Evolutionary conservation across 352 stramenopile genomes (phyloP).

Genomic region (Phytophthora cryptogea): DNA sequence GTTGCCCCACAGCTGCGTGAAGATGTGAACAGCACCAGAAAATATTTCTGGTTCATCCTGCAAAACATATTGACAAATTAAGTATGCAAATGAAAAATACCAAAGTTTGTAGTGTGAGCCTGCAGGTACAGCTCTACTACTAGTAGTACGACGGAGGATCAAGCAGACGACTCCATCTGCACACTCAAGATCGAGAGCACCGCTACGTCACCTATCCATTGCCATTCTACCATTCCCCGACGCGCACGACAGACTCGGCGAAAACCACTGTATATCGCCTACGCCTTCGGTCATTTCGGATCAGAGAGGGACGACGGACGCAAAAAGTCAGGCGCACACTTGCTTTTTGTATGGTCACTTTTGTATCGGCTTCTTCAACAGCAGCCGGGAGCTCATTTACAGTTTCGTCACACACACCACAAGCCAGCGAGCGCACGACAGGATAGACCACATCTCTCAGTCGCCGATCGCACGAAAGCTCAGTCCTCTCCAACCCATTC

Average conservation of each 20-base stretch:
- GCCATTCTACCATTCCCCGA: no score
- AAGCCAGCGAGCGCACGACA: background rate
- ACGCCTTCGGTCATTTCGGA: background rate
- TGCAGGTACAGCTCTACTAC: no score
- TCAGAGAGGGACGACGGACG: conserved; percentile 15
- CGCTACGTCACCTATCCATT: no score
- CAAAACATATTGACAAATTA: no score
- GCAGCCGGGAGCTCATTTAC: conserved; percentile 14
- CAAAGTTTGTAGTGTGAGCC: no score
- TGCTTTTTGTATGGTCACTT: conserved; percentile 12
- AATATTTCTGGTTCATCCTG: no score
- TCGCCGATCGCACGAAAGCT: background rate
- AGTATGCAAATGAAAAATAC: no score
- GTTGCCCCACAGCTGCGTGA: no score
- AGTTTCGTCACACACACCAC: background rate
- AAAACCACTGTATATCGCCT: background rate
- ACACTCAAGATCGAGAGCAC: no score
- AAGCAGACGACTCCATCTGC: no score
- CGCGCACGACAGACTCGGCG: background rate
- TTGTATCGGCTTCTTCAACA: conserved; percentile 18
- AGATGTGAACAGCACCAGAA: no score
- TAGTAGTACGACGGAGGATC: no score
- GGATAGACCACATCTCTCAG: background rate
- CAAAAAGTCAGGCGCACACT: conserved; percentile 22
- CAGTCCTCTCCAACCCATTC: background rate